Base-by-base conservation (phyloP, 73 alveolate species). In the Symbiodinium pilosum region DNA sequence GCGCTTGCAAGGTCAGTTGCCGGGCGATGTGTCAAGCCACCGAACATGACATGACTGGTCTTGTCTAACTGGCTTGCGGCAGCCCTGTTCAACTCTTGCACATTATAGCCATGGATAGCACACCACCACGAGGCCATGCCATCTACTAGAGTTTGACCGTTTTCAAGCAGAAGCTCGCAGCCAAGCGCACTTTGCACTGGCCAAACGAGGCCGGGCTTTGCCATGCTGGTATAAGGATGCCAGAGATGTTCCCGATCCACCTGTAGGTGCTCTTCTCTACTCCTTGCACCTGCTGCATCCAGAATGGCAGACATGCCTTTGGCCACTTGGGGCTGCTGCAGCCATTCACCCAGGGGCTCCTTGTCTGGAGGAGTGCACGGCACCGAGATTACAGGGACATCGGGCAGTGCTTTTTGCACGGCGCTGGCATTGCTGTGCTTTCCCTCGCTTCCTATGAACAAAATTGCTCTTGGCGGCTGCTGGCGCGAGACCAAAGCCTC, bases 111-210 rank as follows among this genome's bases (percentile, higher is more conserved):
- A 20, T 91, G 96, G 41, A 91, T 91, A 39, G 96, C 96, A 64
- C 96, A 91, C 96, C 96, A 91, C 96, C 96, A 91, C 38, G 96
- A 91, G 16, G 96, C 96, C 96, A 91, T 91, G 38, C 96, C 96
- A 30, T 91, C 96, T 77, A 91, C 96, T 64, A 91, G 40, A 38
- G 52, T 59, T 18, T 83, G 71, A 11, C 96, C 96, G 43, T 91
- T 87, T 52, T 91, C 88, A 39, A 91, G 75, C 44, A 43, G 88
- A 4, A 91, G 24, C 6, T 14, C 36, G 54, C 96, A 91, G 51
- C 96, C 96, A 26, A 16, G 20, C 4, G 96, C 96, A 26, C 88
- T 64, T 4, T 30, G 68, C 52, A 91, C 96, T 2, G 96, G 75
- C 96, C 96, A 91, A 6, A 91, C 96, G 14, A 64, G 96, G 18